phyloP scores from a whole-genome alignment of 139 green algal species.

The Tetraselmis striata region DNA sequence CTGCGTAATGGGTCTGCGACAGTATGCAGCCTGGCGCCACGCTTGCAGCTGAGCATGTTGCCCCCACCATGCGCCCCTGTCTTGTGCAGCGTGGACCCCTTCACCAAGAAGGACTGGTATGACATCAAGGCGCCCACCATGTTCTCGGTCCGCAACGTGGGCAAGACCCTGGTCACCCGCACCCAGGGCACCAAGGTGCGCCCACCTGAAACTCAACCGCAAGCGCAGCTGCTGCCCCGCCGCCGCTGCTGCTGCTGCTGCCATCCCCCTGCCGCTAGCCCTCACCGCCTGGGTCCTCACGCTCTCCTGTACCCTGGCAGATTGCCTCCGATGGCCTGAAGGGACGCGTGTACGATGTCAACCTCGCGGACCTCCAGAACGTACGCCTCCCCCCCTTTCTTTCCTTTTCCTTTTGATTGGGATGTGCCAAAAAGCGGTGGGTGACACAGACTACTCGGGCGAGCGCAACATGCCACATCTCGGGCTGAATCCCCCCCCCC shows the following conservation, averaged over 20 bases:
- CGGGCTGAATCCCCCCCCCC: too few relatives aligned
- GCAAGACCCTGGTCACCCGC: conserved; percentile 97
- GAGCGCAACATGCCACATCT: too few relatives aligned
- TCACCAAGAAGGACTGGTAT: conserved; percentile 99
- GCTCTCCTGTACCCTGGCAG: conserved; percentile 57
- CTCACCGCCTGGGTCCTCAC: too few relatives aligned
- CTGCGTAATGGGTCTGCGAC: too few relatives aligned
- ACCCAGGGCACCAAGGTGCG: conserved; percentile 95
- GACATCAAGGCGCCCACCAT: conserved; percentile 96
- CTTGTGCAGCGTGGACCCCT: conserved; percentile 85
- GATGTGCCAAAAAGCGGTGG: not conserved
- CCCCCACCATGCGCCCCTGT: not conserved
- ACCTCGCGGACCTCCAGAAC: conserved; percentile 94
- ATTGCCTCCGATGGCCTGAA: conserved; percentile 98
- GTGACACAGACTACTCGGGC: too few relatives aligned
- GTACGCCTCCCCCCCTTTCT: conserved; percentile 33
- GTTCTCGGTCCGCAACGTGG: conserved; percentile 85
- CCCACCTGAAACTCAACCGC: too few relatives aligned
- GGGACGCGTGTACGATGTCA: conserved; percentile 93
- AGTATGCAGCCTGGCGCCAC: too few relatives aligned
- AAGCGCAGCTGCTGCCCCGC: not conserved
- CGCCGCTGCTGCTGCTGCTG: not conserved
- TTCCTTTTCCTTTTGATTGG: not conserved
- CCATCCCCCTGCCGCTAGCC: too few relatives aligned
- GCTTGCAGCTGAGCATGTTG: too few relatives aligned